Percentiles rank a stretch among this genome's conserved stretches.
Evolutionary conservation across 192 early-diverging fungal genomes (phyloP).

Genomic region (Phycomyces blakesleeanus): DNA sequence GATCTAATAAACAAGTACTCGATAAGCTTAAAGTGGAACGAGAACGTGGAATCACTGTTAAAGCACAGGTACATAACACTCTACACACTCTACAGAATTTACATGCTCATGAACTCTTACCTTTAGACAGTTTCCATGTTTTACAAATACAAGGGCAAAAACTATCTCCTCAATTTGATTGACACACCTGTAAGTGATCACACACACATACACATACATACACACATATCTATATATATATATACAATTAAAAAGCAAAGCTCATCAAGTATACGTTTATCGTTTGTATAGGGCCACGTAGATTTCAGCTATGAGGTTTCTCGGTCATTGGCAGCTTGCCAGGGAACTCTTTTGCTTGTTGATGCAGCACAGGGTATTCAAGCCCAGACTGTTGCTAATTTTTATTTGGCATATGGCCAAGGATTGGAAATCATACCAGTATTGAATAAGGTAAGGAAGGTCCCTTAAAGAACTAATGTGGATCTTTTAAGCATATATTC

Average conservation of each 20-base stretch:
- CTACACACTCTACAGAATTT: too few species aligned
- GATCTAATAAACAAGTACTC: slow-evolving; percentile 83
- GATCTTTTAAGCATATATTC: not conserved
- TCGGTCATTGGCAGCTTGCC: slow-evolving; percentile 88
- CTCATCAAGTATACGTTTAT: not conserved
- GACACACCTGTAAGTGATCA: slow-evolving; percentile 77
- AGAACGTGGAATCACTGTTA: slow-evolving; percentile 96
- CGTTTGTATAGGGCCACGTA: slow-evolving; percentile 60
- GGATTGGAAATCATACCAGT: slow-evolving; percentile 84
- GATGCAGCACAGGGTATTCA: slow-evolving; percentile 96
- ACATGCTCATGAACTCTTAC: not conserved
- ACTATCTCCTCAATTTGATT: slow-evolving; percentile 91
- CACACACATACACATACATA: not conserved
- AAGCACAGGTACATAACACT: slow-evolving; percentile 70
- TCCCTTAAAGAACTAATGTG: too few species aligned
- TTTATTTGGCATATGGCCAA: slow-evolving; percentile 88
- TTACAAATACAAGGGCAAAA: slow-evolving; percentile 71
- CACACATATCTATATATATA: too few species aligned
- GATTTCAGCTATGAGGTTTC: slow-evolving; percentile 97
- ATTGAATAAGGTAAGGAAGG: slow-evolving; percentile 76
- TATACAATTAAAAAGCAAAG: too few species aligned
- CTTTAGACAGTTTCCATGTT: slow-evolving; percentile 88
- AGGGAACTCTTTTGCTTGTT: slow-evolving; percentile 88
- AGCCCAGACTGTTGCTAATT: slow-evolving; percentile 98
- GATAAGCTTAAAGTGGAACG: slow-evolving; percentile 96